These are phyloP conservation scores for Eucalyptus pauciflora DNA, from an alignment of 345 rosid species.

Conservation along the genomic window DNA sequence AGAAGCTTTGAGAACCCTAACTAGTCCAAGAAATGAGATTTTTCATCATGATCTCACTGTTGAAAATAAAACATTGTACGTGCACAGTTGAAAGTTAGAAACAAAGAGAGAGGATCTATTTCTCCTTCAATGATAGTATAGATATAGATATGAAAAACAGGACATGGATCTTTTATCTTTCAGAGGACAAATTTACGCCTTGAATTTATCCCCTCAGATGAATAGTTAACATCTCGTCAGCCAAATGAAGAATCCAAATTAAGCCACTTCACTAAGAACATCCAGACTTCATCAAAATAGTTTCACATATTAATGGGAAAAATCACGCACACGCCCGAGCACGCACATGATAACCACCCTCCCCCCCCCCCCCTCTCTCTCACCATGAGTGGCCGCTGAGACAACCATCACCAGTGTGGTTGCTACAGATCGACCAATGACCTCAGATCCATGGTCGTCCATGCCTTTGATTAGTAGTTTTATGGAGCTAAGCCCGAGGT, in stretches of 20 bases:
- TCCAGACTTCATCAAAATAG: background rate
- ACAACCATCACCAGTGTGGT: background rate
- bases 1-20: background rate
- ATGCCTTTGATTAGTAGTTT: background rate
- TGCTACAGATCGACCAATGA: background rate
- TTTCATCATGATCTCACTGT: background rate
- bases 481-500: background rate
- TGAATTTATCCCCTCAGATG: background rate
- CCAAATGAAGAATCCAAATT: background rate
- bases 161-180: background rate
- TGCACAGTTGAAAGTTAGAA: background rate
- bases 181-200: background rate
- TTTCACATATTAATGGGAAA: background rate
- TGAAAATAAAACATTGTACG: background rate
- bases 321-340: background rate
- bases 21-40: background rate
- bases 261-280: background rate
- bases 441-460: background rate
- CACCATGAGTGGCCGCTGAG: background rate
- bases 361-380: background rate
- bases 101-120: background rate
- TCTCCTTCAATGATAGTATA: background rate
- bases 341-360: background rate
- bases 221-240: background rate
- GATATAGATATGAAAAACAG: background rate